These are phyloP conservation scores for Chenopodium album DNA, from an alignment of 148 eudicot species.

Conservation along the genomic window DNA sequence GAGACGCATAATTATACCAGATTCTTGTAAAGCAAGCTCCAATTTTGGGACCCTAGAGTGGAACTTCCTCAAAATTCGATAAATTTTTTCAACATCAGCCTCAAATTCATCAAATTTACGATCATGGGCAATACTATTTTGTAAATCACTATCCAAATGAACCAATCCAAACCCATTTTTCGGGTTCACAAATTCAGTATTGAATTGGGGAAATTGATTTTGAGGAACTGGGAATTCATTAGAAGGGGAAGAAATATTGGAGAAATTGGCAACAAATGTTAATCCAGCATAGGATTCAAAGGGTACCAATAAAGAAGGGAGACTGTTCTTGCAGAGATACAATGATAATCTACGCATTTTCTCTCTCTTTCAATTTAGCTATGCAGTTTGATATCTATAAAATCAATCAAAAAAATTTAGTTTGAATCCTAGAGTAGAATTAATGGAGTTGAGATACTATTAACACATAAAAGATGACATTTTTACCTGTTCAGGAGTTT, in stretches of 20 bases:
- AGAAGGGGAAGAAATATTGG: conserved; percentile 12
- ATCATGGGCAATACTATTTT: conserved; percentile 24
- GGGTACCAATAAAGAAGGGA: conserved; percentile 12
- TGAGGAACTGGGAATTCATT: conserved; percentile 12
- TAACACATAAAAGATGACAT: conserved; percentile 7
- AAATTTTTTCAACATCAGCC: conserved; percentile 74
- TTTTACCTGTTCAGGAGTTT: conserved; percentile 8
- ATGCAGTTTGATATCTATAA: neutral
- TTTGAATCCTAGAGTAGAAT: neutral
- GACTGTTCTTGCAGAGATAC: conserved; percentile 18
- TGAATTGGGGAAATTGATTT: conserved; percentile 8
- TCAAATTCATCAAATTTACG: conserved; percentile 55
- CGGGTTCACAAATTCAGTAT: conserved; percentile 11
- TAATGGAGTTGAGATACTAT: neutral
- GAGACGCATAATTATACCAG: conserved; percentile 58
- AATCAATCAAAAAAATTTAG: neutral
- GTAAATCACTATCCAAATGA: conserved; percentile 33
- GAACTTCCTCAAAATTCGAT: conserved; percentile 67
- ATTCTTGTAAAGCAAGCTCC: conserved; percentile 77
- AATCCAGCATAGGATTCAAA: conserved; percentile 12
- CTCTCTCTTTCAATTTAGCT: neutral
- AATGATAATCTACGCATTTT: conserved; percentile 46
- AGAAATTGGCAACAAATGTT: conserved; percentile 22
- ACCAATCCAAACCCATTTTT: conserved; percentile 40
- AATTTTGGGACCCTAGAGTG: conserved; percentile 82